Base-by-base conservation (phyloP, 768 basidiomycete genomes). In the Mrakia frigida region DNA sequence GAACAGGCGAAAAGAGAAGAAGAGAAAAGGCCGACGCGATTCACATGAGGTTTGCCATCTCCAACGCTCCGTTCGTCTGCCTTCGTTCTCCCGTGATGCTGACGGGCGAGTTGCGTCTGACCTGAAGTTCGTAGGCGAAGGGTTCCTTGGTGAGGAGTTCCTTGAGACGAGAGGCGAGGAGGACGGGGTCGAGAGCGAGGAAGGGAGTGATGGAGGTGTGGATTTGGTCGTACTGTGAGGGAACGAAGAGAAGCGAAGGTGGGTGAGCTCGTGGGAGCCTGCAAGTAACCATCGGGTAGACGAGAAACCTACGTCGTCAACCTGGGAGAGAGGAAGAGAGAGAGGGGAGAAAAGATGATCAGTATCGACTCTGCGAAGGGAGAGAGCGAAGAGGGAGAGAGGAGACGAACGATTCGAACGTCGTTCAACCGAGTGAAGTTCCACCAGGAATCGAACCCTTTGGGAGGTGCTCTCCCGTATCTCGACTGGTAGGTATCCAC, bases 391-490 rank as follows among this genome's bases (percentile, higher is more conserved):
- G 56, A 60, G 21, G 28, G 23, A 31, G 23, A 60, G 43, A 46
- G 7, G 6, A 11, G 61, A 63, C 61, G 61, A 28, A 72, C 70
- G 53, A 72, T 72, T 33, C 23, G 23, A 53, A 72, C 35, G 46
- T 72, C 13, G 35, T 72, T 0, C 10, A 18, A 6, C 18, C 35
- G 65, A 23, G 80, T 80, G 52, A 80, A 80, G 35, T 60, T 73
- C 81, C 81, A 82, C 61, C 81, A 82, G 69, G 79, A 80, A 73
- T 82, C 80, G 63, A 82, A 82, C 10, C 80, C 81, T 63, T 78
- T 79, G 25, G 81, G 81, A 14, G 81, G 81, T 18, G 60, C 33
- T 35, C 75, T 46, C 1, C 77, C 79, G 70, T 80, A 80, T 23
- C 81, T 53, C 43, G 75, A 61, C 74, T 78, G 77, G 73, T 82